Evolutionary conservation across 2,329 filamentous ascomycete species (phyloP).

Genomic region (Didymellaceae sp.): DNA sequence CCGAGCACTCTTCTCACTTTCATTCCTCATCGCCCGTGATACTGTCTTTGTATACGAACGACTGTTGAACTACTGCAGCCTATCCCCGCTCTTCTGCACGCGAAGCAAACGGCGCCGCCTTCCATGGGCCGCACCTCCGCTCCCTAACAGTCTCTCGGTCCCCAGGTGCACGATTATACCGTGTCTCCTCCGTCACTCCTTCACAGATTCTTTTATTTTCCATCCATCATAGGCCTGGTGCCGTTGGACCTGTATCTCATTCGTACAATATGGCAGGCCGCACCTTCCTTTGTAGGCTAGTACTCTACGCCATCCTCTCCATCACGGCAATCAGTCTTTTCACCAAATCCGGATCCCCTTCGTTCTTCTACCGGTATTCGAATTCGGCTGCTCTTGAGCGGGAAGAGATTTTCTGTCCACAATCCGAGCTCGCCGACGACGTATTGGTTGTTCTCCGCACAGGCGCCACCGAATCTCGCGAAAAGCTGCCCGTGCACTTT

Average conservation of each 20-base stretch:
- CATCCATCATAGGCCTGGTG: slow-evolving; percentile 13
- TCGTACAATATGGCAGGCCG: slow-evolving; percentile 38
- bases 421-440: slow-evolving; percentile 53
- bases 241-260: slow-evolving; percentile 5
- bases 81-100: slow-evolving; percentile 16
- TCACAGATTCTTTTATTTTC: slow-evolving; percentile 9
- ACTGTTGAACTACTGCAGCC: slow-evolving; percentile 11
- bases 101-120: slow-evolving; percentile 15
- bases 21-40: slow-evolving; percentile 17
- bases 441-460: slow-evolving; percentile 66
- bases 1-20: slow-evolving; percentile 13
- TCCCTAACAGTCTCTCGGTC: slow-evolving; percentile 8
- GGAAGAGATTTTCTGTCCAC: slow-evolving; percentile 37
- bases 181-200: slow-evolving; percentile 11
- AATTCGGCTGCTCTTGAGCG: slow-evolving; percentile 26
- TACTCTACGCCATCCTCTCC: slow-evolving; percentile 44
- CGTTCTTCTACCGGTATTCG: slow-evolving; percentile 36
- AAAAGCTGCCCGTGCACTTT: slow-evolving; percentile 65
- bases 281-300: slow-evolving; percentile 41
- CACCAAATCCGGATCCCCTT: slow-evolving; percentile 36
- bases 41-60: slow-evolving; percentile 8
- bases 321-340: slow-evolving; percentile 46
- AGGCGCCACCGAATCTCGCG: slow-evolving; percentile 64
- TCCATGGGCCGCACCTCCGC: slow-evolving; percentile 18
- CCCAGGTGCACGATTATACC: slow-evolving; percentile 6